Evolutionary conservation across 805 yeast genomes (phyloP), one percentile per base, ranked within the genome.

Genomic region (Ogataea minuta): DNA sequence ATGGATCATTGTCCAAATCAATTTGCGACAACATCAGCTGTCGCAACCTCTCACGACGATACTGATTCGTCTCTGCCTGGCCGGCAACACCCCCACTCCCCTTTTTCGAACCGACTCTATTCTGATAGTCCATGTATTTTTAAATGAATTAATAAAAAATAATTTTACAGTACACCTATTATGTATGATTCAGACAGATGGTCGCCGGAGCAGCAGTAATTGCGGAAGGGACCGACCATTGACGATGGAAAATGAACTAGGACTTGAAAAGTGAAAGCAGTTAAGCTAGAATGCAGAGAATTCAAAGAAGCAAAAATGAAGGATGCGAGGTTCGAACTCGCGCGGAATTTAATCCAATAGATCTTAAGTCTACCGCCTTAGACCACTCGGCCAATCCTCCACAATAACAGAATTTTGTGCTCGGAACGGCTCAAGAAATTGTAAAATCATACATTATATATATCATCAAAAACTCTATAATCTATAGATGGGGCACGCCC

Each of bases 61-160:
- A 82, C 4, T 79, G 75, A 52, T 85, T 84, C 6, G 81, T 69
- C 48, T 84, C 89, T 14, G 79, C 75, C 30, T 69, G 66, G 4
- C 85, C 84, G 1, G 96, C 96, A 13, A 89, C 70, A 6, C 95
- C 96, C 49, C 96, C 97, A 20, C 83, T 77, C 24, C 96, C 96
- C 58, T 86, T 80, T 63, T 89, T 89, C 6, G 95, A 83, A 31
- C 96, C 96, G 2, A 85, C 95, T 53, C 96, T 66, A 50, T 84
- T 85, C 46, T 87, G 90, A 56, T 86, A 86, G 60, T 89, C 96
- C 97, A 89, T 89, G 5, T 26, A 9, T 12, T 8, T 17, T 8
- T 21, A 31, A n/a, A 25, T 23, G 16, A 27, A 14, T 11, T 26
- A 32, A 30, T 24, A 31, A 36, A 23, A 31, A 13, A 14, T 12